Conservation (phyloP, 2,329 filamentous ascomycete species). For the Aspergillus quadrilineatus region DNA sequence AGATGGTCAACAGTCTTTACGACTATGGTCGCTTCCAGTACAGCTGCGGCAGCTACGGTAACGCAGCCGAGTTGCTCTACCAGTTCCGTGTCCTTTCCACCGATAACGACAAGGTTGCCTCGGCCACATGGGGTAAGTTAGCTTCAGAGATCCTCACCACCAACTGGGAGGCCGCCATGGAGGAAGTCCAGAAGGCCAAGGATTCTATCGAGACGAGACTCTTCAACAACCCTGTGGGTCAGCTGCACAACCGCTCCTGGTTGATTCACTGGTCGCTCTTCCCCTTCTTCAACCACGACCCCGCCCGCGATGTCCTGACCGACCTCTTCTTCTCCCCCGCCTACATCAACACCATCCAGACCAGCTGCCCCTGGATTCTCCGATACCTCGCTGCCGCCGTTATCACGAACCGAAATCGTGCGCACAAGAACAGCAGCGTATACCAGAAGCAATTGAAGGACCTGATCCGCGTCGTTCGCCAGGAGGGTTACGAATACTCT, state of each 20-base stretch:
- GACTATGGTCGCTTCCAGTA: conserved; percentile 98
- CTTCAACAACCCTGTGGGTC: conserved; percentile 92
- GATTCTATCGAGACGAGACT: conserved; percentile 91
- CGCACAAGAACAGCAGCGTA: conserved; percentile 71
- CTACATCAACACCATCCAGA: conserved; percentile 99
- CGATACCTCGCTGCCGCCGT: conserved; percentile 92
- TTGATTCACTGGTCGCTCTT: conserved; percentile 98
- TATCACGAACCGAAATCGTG: conserved; percentile 83
- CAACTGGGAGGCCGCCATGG: conserved; percentile 91
- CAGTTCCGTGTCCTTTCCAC: conserved; percentile 97
- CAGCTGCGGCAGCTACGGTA: conserved; percentile 89
- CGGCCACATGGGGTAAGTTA: conserved; percentile 96
- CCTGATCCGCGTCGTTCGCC: conserved; percentile 88
- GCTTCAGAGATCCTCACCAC: conserved; percentile 92
- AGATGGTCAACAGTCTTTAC: conserved; percentile 95
- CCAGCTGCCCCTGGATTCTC: conserved; percentile 92
- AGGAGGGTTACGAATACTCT: conserved; percentile 96
- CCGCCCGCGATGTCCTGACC: conserved; percentile 82
- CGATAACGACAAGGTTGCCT: conserved; percentile 95
- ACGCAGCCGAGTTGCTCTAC: conserved; percentile 89
- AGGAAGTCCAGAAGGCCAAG: conserved; percentile 86
- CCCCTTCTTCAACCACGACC: conserved; percentile 97
- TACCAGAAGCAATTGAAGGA: conserved; percentile 99
- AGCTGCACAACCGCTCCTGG: conserved; percentile 95
- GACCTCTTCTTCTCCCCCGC: conserved; percentile 96